Evolutionary conservation across 257 asterid genomes (phyloP).

Genomic region (Osmanthus fragrans): DNA sequence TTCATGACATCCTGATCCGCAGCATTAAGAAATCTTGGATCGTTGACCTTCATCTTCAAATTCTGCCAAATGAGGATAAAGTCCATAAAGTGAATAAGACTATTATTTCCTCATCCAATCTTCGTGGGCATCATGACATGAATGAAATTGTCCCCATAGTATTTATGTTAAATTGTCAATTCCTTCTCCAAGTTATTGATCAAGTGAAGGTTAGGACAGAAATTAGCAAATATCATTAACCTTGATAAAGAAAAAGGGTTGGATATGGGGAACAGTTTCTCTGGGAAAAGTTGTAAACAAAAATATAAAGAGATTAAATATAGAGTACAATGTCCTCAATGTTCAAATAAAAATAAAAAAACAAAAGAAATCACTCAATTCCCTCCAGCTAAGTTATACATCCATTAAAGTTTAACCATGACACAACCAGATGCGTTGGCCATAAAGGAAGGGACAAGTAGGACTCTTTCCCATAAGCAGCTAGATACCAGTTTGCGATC

Average conservation of each 20-base stretch:
- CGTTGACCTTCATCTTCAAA: slow-evolving; percentile 82
- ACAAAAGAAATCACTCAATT: neutral
- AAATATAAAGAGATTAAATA: neutral
- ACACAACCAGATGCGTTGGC: neutral
- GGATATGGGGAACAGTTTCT: neutral
- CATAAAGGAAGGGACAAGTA: neutral
- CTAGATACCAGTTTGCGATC: neutral
- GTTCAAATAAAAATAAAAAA: neutral
- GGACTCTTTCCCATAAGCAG: neutral
- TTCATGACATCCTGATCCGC: slow-evolving; percentile 58
- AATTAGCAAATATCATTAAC: slow-evolving; percentile 12
- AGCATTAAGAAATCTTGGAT: slow-evolving; percentile 75
- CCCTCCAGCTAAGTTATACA: neutral
- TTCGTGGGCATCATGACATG: slow-evolving; percentile 7
- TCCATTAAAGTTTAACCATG: neutral
- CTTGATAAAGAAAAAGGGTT: neutral
- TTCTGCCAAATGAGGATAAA: slow-evolving; percentile 57
- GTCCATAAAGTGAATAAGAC: slow-evolving; percentile 27
- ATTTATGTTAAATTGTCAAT: neutral
- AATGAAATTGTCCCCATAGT: slow-evolving; percentile 16
- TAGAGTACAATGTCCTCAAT: neutral
- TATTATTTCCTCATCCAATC: slow-evolving; percentile 15
- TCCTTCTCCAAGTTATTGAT: slow-evolving; percentile 4
- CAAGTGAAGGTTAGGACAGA: neutral
- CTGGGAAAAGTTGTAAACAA: neutral